A percentile compares a stretch with the other conserved stretches of the same genome.
These are phyloP conservation scores for Gaeumannomyces sp. DNA, from an alignment of 2,329 filamentous ascomycete species.

Conservation along the genomic window DNA sequence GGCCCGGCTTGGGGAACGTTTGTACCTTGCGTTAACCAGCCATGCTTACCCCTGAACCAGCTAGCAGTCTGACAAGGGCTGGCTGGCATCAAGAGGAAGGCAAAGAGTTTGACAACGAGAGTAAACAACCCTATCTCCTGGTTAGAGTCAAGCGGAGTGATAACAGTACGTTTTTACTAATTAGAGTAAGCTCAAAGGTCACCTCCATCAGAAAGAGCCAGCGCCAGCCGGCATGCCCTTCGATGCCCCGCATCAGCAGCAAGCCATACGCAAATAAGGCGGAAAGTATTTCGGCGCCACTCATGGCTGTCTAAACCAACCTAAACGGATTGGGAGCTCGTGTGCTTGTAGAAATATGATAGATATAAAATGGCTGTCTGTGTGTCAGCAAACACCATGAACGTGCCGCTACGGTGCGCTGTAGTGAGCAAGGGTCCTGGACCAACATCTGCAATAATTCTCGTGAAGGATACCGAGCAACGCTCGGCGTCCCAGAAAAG, in stretches of 20 bases:
- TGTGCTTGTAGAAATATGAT: conserved; percentile 39
- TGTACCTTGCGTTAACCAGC: conserved; percentile 49
- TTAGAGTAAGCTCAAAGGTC: conserved; percentile 10
- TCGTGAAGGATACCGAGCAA: conserved; percentile 38
- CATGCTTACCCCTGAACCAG: conserved; percentile 46
- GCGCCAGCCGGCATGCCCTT: conserved; percentile 32
- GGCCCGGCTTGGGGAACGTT: too few relatives aligned
- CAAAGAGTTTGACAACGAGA: conserved; percentile 42
- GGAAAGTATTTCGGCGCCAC: conserved; percentile 32
- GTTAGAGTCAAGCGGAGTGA: conserved; percentile 11
- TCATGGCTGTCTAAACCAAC: conserved; percentile 37
- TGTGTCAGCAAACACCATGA: neutral
- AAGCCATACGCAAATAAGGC: conserved; percentile 33
- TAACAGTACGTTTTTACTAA: neutral
- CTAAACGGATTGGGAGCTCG: conserved; percentile 32
- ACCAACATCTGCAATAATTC: conserved; percentile 38
- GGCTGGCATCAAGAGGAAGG: conserved; percentile 50
- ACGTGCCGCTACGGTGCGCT: too few relatives aligned
- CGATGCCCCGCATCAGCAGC: conserved; percentile 33
- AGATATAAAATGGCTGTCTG: conserved; percentile 31
- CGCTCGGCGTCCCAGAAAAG: conserved; percentile 32
- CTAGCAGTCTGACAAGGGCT: conserved; percentile 44
- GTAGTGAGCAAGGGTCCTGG: neutral
- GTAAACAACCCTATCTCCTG: conserved; percentile 31
- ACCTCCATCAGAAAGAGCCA: conserved; percentile 53